Evolutionary conservation across 1,284 basidiomycete species (phyloP).

Genomic region (Rhodotorula sp.): DNA sequence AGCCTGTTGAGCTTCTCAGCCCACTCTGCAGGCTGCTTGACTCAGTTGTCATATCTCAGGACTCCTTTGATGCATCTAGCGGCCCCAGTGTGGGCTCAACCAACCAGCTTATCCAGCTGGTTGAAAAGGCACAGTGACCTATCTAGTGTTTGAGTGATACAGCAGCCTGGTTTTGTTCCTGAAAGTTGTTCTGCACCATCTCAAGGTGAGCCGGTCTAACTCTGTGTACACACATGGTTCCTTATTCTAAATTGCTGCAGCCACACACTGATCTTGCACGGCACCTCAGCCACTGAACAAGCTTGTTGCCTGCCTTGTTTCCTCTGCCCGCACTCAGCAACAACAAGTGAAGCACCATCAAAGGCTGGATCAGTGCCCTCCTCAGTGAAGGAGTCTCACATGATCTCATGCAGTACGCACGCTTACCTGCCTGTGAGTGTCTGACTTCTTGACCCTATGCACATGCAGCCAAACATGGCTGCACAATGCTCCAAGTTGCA

Average conservation of each 20-base stretch:
- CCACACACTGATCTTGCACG: slow-evolving; percentile 23
- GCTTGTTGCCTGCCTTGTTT: slow-evolving; percentile 45
- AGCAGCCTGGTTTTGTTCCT: slow-evolving; percentile 51
- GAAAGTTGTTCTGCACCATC: slow-evolving; percentile 48
- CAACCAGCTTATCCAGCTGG: no score
- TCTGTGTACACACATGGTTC: not conserved
- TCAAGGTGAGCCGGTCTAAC: slow-evolving; percentile 41
- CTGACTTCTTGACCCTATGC: not conserved
- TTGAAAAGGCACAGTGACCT: no score
- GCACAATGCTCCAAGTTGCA: slow-evolving; percentile 53
- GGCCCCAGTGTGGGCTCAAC: no score
- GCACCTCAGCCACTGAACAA: slow-evolving; percentile 42
- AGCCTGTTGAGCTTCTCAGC: slow-evolving; percentile 21
- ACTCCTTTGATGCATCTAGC: slow-evolving; percentile 21
- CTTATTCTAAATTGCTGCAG: slow-evolving; percentile 25
- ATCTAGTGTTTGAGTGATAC: slow-evolving; percentile 46
- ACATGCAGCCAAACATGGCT: slow-evolving; percentile 51
- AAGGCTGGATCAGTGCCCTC: slow-evolving; percentile 50
- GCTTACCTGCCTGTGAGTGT: not conserved
- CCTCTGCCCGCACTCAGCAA: slow-evolving; percentile 47
- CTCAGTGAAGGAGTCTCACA: slow-evolving; percentile 54
- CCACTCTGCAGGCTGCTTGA: slow-evolving; percentile 31
- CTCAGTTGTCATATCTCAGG: slow-evolving; percentile 12
- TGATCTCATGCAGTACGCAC: slow-evolving; percentile 49
- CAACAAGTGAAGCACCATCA: slow-evolving; percentile 48